These are phyloP conservation scores for Aspergillus quadrilineatus DNA, from an alignment of 2,329 filamentous ascomycete species.

Conservation along the genomic window DNA sequence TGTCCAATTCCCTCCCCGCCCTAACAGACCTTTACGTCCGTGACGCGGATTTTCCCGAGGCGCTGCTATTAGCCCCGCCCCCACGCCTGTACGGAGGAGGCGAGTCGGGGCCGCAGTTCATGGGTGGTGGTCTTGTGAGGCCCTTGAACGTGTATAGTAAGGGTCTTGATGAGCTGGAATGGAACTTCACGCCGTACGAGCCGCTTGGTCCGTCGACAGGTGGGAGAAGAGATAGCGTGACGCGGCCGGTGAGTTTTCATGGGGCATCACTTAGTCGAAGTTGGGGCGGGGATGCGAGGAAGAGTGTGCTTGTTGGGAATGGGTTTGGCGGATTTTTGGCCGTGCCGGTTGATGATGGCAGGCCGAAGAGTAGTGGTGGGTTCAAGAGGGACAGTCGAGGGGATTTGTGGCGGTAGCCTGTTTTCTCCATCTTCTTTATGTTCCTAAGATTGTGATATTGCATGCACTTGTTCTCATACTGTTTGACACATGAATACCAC, in stretches of 20 bases:
- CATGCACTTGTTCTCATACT: background rate
- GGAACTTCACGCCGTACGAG: constrained; percentile 64
- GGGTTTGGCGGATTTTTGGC: constrained; percentile 66
- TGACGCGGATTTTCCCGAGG: constrained; percentile 78
- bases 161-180: constrained; percentile 65
- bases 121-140: constrained; percentile 49
- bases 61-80: constrained; percentile 71
- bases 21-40: constrained; percentile 80
- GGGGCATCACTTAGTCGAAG: constrained; percentile 51
- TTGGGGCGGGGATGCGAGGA: constrained; percentile 60
- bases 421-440: background rate
- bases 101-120: constrained; percentile 27
- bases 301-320: constrained; percentile 65
- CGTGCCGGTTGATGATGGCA: constrained; percentile 55
- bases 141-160: constrained; percentile 65
- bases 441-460: background rate
- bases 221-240: constrained; percentile 38
- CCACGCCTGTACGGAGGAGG: constrained; percentile 51
- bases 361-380: constrained; percentile 37
- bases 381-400: constrained; percentile 34
- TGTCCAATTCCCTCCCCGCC: constrained; percentile 70
- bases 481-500: background rate
- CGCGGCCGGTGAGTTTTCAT: constrained; percentile 49
- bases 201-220: constrained; percentile 39
- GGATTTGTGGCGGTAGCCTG: constrained; percentile 40